Percentiles rank a stretch among this genome's conserved stretches.
phyloP scores from a whole-genome alignment of 768 basidiomycete genomes.

The Suillus clintonianus region DNA sequence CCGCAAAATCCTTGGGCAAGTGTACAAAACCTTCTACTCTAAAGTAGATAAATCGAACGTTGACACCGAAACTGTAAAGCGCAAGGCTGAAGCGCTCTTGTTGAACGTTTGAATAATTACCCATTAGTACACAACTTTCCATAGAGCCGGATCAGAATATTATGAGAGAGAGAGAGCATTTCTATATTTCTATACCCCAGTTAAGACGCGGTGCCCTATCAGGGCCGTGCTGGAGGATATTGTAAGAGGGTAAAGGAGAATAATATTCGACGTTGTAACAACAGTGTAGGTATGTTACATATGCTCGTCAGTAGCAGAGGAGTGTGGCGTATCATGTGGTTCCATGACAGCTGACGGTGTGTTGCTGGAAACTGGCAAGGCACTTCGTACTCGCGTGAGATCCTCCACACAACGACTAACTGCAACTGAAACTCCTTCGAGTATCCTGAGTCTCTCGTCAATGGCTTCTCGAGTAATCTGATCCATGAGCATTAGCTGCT shows the following conservation, averaged over 20 bases:
- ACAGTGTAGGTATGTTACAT: background rate
- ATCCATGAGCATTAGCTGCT: conserved; percentile 68
- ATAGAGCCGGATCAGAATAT: background rate
- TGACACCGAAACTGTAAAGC: conserved; percentile 57
- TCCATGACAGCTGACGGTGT: background rate
- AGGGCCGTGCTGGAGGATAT: no score
- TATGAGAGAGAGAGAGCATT: no score
- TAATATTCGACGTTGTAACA: background rate
- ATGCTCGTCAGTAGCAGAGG: background rate
- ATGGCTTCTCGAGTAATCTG: conserved; percentile 75
- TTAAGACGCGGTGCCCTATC: no score
- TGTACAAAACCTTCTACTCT: conserved; percentile 67
- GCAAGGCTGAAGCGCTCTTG: conserved; percentile 46
- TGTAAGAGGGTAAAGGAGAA: no score
- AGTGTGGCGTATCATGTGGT: background rate
- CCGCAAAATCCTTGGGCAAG: conserved; percentile 39
- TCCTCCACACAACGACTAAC: conserved; percentile 80
- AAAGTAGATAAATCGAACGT: conserved; percentile 61
- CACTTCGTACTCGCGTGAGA: conserved; percentile 71
- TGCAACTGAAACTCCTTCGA: conserved; percentile 76
- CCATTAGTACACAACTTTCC: background rate
- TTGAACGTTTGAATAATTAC: conserved; percentile 4
- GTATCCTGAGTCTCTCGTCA: conserved; percentile 76
- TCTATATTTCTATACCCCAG: no score
- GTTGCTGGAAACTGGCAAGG: conserved; percentile 49